Conservation (phyloP, 139 green algal species). For the Tetradesmus obliquus region DNA sequence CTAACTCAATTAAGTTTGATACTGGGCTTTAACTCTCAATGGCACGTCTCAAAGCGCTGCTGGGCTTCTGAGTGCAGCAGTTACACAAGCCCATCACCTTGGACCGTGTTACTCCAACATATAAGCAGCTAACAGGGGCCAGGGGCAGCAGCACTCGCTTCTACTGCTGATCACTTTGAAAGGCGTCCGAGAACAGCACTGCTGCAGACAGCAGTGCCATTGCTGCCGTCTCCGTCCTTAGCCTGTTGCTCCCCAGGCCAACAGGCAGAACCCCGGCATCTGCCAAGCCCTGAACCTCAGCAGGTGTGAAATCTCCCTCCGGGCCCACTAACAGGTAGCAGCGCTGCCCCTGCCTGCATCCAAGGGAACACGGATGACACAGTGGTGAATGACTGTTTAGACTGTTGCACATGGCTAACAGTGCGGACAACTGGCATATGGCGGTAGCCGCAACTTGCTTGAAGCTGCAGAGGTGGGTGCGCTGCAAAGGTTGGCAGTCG, state of each 20-base stretch:
- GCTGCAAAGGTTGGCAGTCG: not conserved
- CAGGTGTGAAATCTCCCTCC: slow-evolving; percentile 90
- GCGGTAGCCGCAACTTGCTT: not conserved
- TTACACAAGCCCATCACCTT: no score
- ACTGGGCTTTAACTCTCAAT: no score
- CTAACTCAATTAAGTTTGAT: no score
- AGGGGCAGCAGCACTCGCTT: no score
- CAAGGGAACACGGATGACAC: not conserved
- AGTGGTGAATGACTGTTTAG: not conserved
- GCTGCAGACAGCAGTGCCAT: slow-evolving; percentile 81
- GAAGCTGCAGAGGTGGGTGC: not conserved
- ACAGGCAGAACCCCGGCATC: slow-evolving; percentile 70
- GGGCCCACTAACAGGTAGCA: slow-evolving; percentile 83
- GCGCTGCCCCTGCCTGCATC: not conserved
- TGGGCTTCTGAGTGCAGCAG: no score
- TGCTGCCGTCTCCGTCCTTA: slow-evolving; percentile 91
- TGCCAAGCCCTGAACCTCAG: slow-evolving; percentile 71
- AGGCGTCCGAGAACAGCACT: slow-evolving; percentile 39
- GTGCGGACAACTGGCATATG: not conserved
- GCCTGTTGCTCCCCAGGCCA: slow-evolving; percentile 76
- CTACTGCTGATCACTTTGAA: not conserved
- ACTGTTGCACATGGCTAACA: not conserved
- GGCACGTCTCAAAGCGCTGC: no score
- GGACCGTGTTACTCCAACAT: no score
- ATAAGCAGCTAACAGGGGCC: no score